Evolutionary conservation across 1,284 basidiomycete species (phyloP).

Genomic region (Austroboletus olivaceoglutinosus): DNA sequence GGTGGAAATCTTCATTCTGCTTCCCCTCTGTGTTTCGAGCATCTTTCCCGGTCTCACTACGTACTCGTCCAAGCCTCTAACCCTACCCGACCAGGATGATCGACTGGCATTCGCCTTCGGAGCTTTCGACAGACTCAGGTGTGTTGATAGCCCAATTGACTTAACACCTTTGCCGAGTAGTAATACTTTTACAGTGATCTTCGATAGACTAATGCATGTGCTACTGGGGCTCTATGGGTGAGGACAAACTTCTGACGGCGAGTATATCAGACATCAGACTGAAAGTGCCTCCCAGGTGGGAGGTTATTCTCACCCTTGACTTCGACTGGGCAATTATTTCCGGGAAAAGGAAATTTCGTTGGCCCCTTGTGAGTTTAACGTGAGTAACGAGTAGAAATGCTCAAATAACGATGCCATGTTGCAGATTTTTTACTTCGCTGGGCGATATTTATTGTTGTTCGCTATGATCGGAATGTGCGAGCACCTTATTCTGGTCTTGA

Average conservation of each 20-base stretch:
- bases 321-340: conserved; percentile 32
- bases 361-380: conserved; percentile 30
- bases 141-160: conserved; percentile 3
- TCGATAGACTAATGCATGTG: conserved; percentile 28
- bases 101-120: conserved; percentile 26
- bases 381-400: background rate
- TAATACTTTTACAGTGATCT: conserved; percentile 14
- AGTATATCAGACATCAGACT: background rate
- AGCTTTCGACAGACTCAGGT: conserved; percentile 26
- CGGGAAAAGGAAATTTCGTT: conserved; percentile 32
- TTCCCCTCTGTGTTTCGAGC: conserved; percentile 3
- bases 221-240: conserved; percentile 32
- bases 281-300: conserved; percentile 22
- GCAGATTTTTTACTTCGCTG: conserved; percentile 32
- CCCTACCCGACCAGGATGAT: conserved; percentile 17
- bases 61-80: conserved; percentile 3
- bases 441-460: conserved; percentile 33
- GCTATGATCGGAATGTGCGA: conserved; percentile 35
- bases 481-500: background rate
- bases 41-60: background rate
- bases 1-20: background rate
- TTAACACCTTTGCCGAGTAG: background rate
- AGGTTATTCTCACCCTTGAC: conserved; percentile 30
- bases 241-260: background rate
- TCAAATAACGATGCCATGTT: background rate